A percentile compares a stretch with the other conserved stretches of the same genome.
Conservation (phyloP, 345 rosid species). For the Anastatica hierochuntica region DNA sequence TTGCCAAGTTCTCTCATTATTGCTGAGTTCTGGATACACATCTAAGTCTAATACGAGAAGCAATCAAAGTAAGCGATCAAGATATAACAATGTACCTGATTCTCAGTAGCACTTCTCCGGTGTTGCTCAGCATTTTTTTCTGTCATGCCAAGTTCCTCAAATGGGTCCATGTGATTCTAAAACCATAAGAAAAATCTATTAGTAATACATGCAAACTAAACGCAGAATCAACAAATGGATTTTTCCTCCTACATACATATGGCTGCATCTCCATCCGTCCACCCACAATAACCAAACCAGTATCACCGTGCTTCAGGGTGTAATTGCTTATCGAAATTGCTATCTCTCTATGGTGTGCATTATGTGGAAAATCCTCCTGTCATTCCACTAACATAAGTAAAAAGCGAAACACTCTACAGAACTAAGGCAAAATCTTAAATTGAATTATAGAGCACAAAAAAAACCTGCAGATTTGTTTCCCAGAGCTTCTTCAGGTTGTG, state of each 20-base stretch:
- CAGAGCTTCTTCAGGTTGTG: slow-evolving; percentile 90
- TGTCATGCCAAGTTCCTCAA: slow-evolving; percentile 72
- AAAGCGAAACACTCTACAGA: neutral
- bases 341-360: slow-evolving; percentile 83
- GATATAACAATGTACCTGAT: slow-evolving; percentile 43
- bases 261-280: slow-evolving; percentile 95
- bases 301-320: slow-evolving; percentile 80
- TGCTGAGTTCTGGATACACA: neutral
- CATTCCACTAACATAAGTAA: slow-evolving; percentile 10
- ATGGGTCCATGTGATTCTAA: slow-evolving; percentile 71
- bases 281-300: slow-evolving; percentile 78
- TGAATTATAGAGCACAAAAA: neutral
- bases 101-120: slow-evolving; percentile 82
- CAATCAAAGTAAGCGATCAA: slow-evolving; percentile 2
- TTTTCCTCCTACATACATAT: slow-evolving; percentile 47
- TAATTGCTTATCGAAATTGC: slow-evolving; percentile 72
- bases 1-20: neutral
- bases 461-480: slow-evolving; percentile 90
- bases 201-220: slow-evolving; percentile 3
- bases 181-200: neutral
- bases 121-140: slow-evolving; percentile 71
- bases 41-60: neutral
- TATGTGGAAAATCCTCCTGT: slow-evolving; percentile 91
- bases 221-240: neutral
- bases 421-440: neutral